phyloP scores from a whole-genome alignment of 2,329 filamentous ascomycete genomes.

The Trichoderma oligosporum region DNA sequence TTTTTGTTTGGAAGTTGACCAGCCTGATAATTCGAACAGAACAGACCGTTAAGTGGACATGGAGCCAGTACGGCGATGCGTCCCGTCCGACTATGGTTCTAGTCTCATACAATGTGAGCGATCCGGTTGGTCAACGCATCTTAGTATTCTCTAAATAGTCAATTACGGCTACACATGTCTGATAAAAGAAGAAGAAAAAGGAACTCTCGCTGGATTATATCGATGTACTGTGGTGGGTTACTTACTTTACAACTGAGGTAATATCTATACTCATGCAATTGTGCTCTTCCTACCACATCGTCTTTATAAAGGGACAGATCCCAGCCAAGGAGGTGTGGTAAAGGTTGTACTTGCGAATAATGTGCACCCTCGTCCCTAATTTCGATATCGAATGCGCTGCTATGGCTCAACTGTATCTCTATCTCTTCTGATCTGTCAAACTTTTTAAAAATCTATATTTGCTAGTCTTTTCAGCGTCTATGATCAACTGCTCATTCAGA shows the following conservation, averaged over 20 bases:
- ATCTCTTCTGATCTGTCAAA: not conserved
- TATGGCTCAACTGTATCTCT: not conserved
- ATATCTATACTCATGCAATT: not conserved
- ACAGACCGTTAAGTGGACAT: not conserved
- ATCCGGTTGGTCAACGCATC: slow-evolving; percentile 3
- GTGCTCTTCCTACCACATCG: not conserved
- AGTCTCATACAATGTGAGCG: not conserved
- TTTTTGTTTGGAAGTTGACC: not conserved
- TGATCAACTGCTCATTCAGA: not conserved
- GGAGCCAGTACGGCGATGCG: not conserved
- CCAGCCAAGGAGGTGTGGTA: not conserved
- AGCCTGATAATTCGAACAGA: not conserved
- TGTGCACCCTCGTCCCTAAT: not conserved
- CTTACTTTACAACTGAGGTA: not conserved
- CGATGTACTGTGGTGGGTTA: not conserved
- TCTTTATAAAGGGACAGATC: not conserved
- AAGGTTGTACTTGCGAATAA: not conserved
- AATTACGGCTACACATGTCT: slow-evolving; percentile 19
- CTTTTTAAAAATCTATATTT: not conserved
- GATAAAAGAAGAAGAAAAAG: slow-evolving; percentile 14
- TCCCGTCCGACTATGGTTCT: slow-evolving; percentile 7
- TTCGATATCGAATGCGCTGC: not conserved
- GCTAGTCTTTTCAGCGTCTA: not conserved
- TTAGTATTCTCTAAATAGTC: slow-evolving; percentile 6
- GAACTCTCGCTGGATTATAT: slow-evolving; percentile 18